Conservation (phyloP, 2,329 filamentous ascomycete species). For the Fusarium xylarioides region DNA sequence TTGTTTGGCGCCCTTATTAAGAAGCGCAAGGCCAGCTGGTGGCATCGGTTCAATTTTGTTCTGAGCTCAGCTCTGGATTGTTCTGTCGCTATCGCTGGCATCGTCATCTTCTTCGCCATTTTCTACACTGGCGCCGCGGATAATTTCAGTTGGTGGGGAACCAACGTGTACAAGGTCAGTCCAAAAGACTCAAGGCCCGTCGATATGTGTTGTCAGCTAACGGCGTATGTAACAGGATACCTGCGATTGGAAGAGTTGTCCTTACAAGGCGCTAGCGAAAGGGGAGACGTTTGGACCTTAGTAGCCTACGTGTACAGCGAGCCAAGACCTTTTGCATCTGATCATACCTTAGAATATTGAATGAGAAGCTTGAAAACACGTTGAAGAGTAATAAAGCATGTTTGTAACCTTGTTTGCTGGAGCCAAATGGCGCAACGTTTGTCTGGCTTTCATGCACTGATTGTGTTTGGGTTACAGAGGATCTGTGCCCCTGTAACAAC, state of each 20-base stretch:
- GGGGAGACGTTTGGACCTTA: neutral
- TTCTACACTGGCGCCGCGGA: conserved; percentile 44
- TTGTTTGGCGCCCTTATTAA: conserved; percentile 43
- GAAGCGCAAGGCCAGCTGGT: conserved; percentile 41
- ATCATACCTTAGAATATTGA: neutral
- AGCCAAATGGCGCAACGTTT: neutral
- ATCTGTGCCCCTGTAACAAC: neutral
- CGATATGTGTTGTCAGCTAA: neutral
- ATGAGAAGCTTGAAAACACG: too few species aligned
- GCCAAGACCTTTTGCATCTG: too few species aligned
- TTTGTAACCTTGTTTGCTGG: neutral
- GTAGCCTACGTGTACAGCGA: too few species aligned
- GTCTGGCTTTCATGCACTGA: neutral
- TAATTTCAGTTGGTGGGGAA: conserved; percentile 46
- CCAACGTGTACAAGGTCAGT: conserved; percentile 30
- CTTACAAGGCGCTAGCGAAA: conserved; percentile 7
- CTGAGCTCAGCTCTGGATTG: conserved; percentile 46
- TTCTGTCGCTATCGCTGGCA: conserved; percentile 44
- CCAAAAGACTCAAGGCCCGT: neutral
- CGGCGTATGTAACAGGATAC: conserved; percentile 12
- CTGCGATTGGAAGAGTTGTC: conserved; percentile 38
- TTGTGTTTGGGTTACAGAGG: neutral
- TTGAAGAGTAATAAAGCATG: neutral
- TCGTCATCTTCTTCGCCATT: conserved; percentile 48
- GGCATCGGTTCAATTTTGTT: conserved; percentile 46